Conservation (phyloP, 352 stramenopile species). For the Halophytophthora batemanensis region DNA sequence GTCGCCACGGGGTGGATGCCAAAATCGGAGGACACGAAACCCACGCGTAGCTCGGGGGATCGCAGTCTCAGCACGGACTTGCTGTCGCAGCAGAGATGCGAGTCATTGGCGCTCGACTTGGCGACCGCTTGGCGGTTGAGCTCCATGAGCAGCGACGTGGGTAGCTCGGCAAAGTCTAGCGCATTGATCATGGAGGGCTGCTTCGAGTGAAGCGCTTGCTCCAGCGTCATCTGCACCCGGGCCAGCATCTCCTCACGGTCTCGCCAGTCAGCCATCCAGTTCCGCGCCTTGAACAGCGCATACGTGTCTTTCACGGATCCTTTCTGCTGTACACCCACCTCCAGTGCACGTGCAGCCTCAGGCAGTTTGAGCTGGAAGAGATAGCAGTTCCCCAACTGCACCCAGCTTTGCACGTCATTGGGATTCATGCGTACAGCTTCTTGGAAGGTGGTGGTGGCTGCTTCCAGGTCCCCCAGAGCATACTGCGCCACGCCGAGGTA, state of each 20-base stretch:
- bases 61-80: constrained; percentile 20
- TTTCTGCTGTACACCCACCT: constrained; percentile 46
- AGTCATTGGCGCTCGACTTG: background rate
- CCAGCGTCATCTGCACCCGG: constrained; percentile 25
- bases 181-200: constrained; percentile 20
- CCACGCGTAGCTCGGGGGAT: constrained; percentile 39
- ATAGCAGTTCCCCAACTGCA: constrained; percentile 71
- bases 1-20: constrained; percentile 74
- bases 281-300: constrained; percentile 57
- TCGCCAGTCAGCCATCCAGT: constrained; percentile 68
- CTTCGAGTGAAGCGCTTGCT: constrained; percentile 13
- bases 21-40: constrained; percentile 84
- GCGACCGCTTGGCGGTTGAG: constrained; percentile 20
- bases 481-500: constrained; percentile 72
- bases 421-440: constrained; percentile 44
- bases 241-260: constrained; percentile 50
- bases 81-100: constrained; percentile 16
- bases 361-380: constrained; percentile 46
- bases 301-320: constrained; percentile 29
- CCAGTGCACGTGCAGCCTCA: constrained; percentile 41
- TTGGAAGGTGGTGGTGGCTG: constrained; percentile 61
- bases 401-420: constrained; percentile 48
- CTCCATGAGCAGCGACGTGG: constrained; percentile 18
- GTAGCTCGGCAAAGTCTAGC: constrained; percentile 50
- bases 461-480: constrained; percentile 52